Base-by-base conservation (phyloP, 306 rosid genomes). In the Psophocarpus tetragonolobus region DNA sequence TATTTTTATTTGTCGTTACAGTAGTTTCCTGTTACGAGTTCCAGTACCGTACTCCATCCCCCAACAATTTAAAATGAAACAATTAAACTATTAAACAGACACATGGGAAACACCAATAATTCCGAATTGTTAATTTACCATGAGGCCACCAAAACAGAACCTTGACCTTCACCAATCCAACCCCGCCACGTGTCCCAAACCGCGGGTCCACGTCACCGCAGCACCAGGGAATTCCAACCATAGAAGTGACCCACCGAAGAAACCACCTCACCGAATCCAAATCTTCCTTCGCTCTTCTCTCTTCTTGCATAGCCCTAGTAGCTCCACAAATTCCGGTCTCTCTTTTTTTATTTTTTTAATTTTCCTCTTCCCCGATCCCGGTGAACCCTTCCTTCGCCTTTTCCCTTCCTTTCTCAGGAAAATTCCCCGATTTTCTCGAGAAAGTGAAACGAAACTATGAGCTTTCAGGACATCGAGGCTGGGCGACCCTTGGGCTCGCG, bases 381-480 rank as follows among this genome's bases (percentile, higher is more conserved):
- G 32, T 29, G 11, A 13, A 4, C 33, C 17, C 32, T 17, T 0
- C n/a, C 4, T 68, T 26, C n/a, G 4, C 24, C 14, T 42, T 54
- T 23, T 44, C 1, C 62, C 66, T 65, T 8, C 23, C 80, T 73
- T 56, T 80, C 84, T 74, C 80, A 66, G 80, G 79, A 74, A 80
- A 80, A 73, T 73, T 73, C 53, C 44, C 53, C 63, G 53, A 64
- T 76, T 85, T 84, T 83, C 91, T 80, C 78, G 87, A 54, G 85
- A 82, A 86, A 80, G 85, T 81, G 39, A 36, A 61, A 33, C 30
- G 44, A 79, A 35, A 79, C 47, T 24, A 87, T 95, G 98, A 95
- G 98, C 88, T 95, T 95, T 82, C 98, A 85, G 91, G 98, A 95
- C 83, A 86, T 92, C 36, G 98, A 95, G 85, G 88, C 93, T 15